Percentiles rank a stretch among this genome's conserved stretches.
phyloP scores from a whole-genome alignment of 768 basidiomycete genomes.

The Leccinum longicurvipes region DNA sequence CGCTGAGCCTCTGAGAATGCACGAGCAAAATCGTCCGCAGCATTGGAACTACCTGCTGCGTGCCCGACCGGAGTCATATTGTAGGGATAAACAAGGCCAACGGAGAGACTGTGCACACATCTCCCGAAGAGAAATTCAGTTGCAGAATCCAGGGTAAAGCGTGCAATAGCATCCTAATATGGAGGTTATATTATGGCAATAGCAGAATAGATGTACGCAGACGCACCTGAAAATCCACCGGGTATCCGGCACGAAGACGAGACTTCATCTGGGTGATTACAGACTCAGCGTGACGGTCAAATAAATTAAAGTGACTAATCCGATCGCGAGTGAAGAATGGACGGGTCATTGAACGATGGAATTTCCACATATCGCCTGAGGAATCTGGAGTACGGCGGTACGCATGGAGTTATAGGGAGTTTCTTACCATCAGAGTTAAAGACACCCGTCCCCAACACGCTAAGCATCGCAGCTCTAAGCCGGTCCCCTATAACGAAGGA shows the following conservation, averaged over 20 bases:
- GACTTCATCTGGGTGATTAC: conserved; percentile 44
- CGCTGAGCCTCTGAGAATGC: conserved; percentile 51
- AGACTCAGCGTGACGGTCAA: conserved; percentile 51
- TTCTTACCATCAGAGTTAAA: conserved; percentile 63
- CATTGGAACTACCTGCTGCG: conserved; percentile 24
- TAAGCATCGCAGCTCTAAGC: conserved; percentile 42
- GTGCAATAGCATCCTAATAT: conserved; percentile 50
- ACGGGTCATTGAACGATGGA: conserved; percentile 62
- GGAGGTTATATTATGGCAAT: background rate
- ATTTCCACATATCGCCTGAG: conserved; percentile 52
- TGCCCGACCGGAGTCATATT: conserved; percentile 27
- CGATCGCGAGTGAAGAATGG: conserved; percentile 62
- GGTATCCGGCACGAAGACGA: conserved; percentile 46
- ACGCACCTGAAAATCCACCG: conserved; percentile 57
- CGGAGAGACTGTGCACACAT: conserved; percentile 51
- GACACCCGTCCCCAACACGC: conserved; percentile 59
- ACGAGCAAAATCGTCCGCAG: conserved; percentile 42
- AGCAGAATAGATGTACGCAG: background rate
- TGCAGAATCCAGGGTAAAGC: conserved; percentile 66
- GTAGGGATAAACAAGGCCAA: conserved; percentile 51
- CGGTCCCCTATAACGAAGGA: conserved; percentile 17
- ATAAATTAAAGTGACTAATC: conserved; percentile 58
- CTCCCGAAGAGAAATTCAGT: conserved; percentile 64
- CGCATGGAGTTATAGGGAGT: background rate
- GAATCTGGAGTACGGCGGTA: conserved; percentile 10